Percentiles rank a stretch among this genome's conserved stretches.
phyloP scores from a whole-genome alignment of 2,329 filamentous ascomycete genomes.

The Fusarium chaquense region DNA sequence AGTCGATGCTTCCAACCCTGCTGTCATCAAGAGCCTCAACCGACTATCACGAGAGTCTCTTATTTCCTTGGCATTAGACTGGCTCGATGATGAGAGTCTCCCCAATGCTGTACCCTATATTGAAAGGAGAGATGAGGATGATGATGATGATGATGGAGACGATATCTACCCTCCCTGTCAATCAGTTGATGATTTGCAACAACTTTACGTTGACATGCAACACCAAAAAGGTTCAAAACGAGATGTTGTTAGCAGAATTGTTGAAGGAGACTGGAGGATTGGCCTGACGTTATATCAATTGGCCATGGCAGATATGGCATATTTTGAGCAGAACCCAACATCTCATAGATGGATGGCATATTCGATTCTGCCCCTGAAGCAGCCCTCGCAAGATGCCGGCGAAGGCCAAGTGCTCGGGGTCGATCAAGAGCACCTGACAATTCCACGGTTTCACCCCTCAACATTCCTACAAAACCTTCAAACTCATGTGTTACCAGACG shows the following conservation, averaged over 20 bases:
- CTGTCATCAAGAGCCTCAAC: slow-evolving; percentile 74
- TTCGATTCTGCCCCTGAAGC: slow-evolving; percentile 66
- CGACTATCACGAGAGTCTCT: slow-evolving; percentile 79
- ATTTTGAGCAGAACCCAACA: slow-evolving; percentile 73
- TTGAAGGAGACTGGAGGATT: slow-evolving; percentile 76
- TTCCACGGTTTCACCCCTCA: slow-evolving; percentile 82
- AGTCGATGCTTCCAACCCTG: slow-evolving; percentile 72
- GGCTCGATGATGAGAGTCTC: slow-evolving; percentile 77
- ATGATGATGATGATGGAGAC: slow-evolving; percentile 69
- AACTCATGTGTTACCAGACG: slow-evolving; percentile 77
- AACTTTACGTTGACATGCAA: slow-evolving; percentile 72
- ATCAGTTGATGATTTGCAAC: slow-evolving; percentile 74
- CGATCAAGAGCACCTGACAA: slow-evolving; percentile 60
- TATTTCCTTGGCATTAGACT: slow-evolving; percentile 78
- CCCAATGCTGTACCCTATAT: slow-evolving; percentile 61
- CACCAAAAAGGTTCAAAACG: slow-evolving; percentile 70
- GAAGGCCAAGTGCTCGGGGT: slow-evolving; percentile 57
- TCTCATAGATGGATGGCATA: slow-evolving; percentile 75
- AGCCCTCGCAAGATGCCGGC: slow-evolving; percentile 52
- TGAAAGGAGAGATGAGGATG: slow-evolving; percentile 55
- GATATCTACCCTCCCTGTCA: slow-evolving; percentile 77
- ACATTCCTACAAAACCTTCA: slow-evolving; percentile 84
- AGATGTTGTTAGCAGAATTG: slow-evolving; percentile 72
- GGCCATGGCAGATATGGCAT: slow-evolving; percentile 75
- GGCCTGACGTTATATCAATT: slow-evolving; percentile 75